Base-by-base conservation (phyloP, 2,329 filamentous ascomycete species). In the Cercospora nicotianae region DNA sequence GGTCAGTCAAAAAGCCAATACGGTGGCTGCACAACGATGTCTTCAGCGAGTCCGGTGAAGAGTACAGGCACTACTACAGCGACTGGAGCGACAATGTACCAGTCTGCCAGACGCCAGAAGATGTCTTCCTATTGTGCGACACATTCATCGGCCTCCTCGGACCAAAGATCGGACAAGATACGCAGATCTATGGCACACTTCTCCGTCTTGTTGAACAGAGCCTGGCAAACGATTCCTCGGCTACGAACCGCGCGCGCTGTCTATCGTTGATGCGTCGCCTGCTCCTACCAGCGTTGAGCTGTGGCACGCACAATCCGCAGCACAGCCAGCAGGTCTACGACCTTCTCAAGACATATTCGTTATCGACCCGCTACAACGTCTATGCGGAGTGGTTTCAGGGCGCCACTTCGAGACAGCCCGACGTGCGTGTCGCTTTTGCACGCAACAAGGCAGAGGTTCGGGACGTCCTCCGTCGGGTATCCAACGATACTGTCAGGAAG, bases 31-130 rank as follows among this genome's bases (percentile, higher is more conserved):
- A 91, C 74, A 88, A 93, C 5, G 94, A 97, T 73, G 89, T 88
- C 72, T 86, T 86, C 70, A 92, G 95, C 75, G 88, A 88, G 28
- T 89, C 90, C 20, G 85, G 86, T n/a, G 87, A 83, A 12, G 85
- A 91, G 63, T 98, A 97, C 78, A 88, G 91, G 36, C 98, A 96
- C 77, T 99, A 99, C 79, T 97, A 95, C 89, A 93, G 97, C 67
- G 95, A 98, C 73, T 99, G 95, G 95, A 86, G 89, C 2, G 94
- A 98, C 79, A 96, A 95, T 71, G 86, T 99, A 57, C 96, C 95
- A 0, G 82, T 97, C 20, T 99, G 95, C 76, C 94, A 96, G 77
- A 91, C 85, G 1, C 88, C 97, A 5, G 93, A 97, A 70, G 95
- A 99, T 76, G 86, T 99, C 13, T 95, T 98, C 78, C 89, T 90